Evolutionary conservation across 768 basidiomycete genomes (phyloP), one percentile per base, ranked within the genome.

Genomic region (Lactarius indigo): DNA sequence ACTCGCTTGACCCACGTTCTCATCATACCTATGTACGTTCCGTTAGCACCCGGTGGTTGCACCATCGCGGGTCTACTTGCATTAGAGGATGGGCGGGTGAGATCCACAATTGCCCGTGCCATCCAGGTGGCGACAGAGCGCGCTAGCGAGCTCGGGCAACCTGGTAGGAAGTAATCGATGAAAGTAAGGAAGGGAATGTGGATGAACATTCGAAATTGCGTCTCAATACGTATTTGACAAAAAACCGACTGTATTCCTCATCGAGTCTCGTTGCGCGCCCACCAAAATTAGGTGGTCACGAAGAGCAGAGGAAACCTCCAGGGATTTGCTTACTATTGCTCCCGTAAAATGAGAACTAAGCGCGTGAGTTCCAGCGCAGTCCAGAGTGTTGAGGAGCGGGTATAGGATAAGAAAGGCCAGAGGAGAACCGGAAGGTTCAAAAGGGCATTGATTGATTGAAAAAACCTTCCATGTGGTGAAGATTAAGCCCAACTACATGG

Each of bases 61-160:
- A 99, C 97, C 0, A 98, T 99, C 70, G 97, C 97, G 3, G 97
- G 97, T n/a, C 79, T 99, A 31, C 80, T 99, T 23, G 89, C 93
- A 0, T 83, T 99, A 75, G 97, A 99, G 76, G 97, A 99, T 70
- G 96, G 96, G 0, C 82, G 86, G 71, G 90, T 99, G 18, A 84
- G 97, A 26, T 95, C 93, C 0, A 98, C 96, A 0, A 95, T 99
- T 74, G 96, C 97, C 20, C 83, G 97, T 59, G 90, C 91, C 7
- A 97, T 99, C 61, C 96, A 99, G 76, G 83, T 92, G 12, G 97
- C 97, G 1, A 94, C 97, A 0, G 90, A 94, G 68, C 88, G 91
- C 9, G 94, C 94, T 1, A 88, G 90, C 62, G 87, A 92, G 72
- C 82, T 96, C 3, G 94, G 94, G 0, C 90, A 93, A 73, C 87